phyloP scores from a whole-genome alignment of 2,329 filamentous ascomycete species.

The Metarhizium humberi region DNA sequence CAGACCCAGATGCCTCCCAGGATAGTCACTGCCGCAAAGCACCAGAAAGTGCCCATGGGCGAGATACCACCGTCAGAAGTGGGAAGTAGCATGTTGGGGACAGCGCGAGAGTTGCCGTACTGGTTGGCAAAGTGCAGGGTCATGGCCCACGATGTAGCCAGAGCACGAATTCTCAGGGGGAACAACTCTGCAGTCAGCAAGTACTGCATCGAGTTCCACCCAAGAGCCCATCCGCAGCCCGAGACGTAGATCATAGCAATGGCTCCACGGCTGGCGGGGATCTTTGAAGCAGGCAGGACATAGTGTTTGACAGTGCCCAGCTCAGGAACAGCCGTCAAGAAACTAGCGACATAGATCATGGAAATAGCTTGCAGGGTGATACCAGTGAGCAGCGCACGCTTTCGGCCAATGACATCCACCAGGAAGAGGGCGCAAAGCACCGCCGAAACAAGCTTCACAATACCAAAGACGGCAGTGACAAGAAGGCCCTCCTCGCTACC shows the following conservation, averaged over 20 bases:
- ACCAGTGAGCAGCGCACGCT: conserved; percentile 52
- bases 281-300: conserved; percentile 35
- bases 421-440: conserved; percentile 67
- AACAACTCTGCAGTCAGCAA: conserved; percentile 71
- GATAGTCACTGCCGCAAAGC: conserved; percentile 60
- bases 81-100: conserved; percentile 63
- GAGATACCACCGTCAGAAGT: conserved; percentile 35
- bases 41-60: conserved; percentile 65
- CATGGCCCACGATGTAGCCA: conserved; percentile 66
- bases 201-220: conserved; percentile 72
- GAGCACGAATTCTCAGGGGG: conserved; percentile 61
- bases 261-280: conserved; percentile 53
- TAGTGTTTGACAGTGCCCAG: conserved; percentile 41
- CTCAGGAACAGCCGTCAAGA: conserved; percentile 53
- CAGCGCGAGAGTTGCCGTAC: conserved; percentile 66
- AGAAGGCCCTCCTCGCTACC: conserved; percentile 61
- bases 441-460: conserved; percentile 61
- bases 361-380: conserved; percentile 50
- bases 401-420: conserved; percentile 70
- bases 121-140: conserved; percentile 72
- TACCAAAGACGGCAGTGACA: conserved; percentile 66
- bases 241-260: conserved; percentile 66
- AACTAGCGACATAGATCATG: conserved; percentile 54
- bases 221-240: conserved; percentile 60
- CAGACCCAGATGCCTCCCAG: conserved; percentile 62